Percentiles rank a stretch among this genome's conserved stretches.
Conservation (phyloP, 1,284 basidiomycete genomes). For the Irpex sp. region DNA sequence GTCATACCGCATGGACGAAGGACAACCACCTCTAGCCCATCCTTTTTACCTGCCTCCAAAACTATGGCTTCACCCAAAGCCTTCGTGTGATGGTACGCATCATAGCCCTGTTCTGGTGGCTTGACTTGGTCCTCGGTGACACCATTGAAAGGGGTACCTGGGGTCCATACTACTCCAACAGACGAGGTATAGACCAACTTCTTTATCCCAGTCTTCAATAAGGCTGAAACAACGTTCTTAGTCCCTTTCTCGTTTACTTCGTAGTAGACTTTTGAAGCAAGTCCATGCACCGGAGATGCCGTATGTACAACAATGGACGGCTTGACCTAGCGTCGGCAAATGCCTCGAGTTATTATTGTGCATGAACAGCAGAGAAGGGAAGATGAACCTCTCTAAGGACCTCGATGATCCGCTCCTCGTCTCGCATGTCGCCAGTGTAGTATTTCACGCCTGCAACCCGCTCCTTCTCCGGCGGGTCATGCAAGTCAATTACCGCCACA, state of each 20-base stretch:
- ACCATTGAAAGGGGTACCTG: conserved; percentile 72
- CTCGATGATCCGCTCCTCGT: too few relatives aligned
- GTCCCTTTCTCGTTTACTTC: not conserved
- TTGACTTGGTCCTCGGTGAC: conserved; percentile 80
- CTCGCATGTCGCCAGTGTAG: too few relatives aligned
- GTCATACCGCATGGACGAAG: conserved; percentile 95
- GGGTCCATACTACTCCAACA: conserved; percentile 85
- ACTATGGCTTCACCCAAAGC: conserved; percentile 86
- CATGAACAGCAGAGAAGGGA: not conserved
- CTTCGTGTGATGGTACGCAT: conserved; percentile 95
- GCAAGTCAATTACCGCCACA: not conserved
- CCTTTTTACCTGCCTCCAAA: conserved; percentile 73
- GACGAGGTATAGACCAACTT: conserved; percentile 95
- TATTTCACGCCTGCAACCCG: too few relatives aligned
- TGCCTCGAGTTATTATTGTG: not conserved
- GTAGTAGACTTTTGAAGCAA: not conserved
- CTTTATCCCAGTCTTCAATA: not conserved
- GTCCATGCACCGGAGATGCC: not conserved
- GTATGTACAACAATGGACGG: not conserved
- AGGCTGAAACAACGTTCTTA: not conserved
- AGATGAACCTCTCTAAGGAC: not conserved
- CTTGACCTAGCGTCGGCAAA: not conserved
- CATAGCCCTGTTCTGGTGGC: conserved; percentile 71
- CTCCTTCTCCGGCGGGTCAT: too few relatives aligned
- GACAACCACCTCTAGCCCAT: conserved; percentile 82